Conservation (phyloP, 108 stramenopile genomes). For the Cyclotella cryptica region DNA sequence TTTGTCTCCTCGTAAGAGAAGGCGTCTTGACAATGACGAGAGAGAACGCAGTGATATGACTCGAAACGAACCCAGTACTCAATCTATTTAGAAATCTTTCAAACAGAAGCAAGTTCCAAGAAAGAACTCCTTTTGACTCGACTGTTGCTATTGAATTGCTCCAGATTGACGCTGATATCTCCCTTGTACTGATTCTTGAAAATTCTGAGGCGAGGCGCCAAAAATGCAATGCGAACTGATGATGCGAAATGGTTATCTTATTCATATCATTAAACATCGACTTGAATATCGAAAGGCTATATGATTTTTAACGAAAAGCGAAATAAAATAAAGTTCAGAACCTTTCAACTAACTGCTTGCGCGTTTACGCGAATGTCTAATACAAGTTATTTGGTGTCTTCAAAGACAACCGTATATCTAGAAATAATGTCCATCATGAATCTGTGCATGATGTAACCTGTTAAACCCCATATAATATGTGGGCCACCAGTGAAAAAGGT, state of each 20-base stretch:
- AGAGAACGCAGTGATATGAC: not conserved
- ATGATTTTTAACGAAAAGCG: not conserved
- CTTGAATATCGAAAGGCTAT: too few relatives aligned
- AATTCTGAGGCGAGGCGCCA: too few relatives aligned
- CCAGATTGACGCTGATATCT: too few relatives aligned
- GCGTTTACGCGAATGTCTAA: not conserved
- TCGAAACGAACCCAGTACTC: not conserved
- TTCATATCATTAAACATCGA: too few relatives aligned
- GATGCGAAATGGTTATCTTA: too few relatives aligned
- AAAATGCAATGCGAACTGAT: too few relatives aligned
- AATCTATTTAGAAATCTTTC: too few relatives aligned
- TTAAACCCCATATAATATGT: slow-evolving; percentile 92
- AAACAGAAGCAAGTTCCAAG: too few relatives aligned
- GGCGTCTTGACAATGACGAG: not conserved
- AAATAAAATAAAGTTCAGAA: not conserved
- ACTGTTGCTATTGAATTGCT: too few relatives aligned
- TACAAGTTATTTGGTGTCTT: not conserved
- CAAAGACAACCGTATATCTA: slow-evolving; percentile 54
- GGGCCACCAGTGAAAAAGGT: slow-evolving; percentile 91
- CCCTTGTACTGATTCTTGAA: too few relatives aligned
- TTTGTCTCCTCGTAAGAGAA: slow-evolving; percentile 9
- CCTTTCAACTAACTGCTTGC: not conserved
- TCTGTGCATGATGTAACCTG: slow-evolving; percentile 87
- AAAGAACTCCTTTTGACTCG: too few relatives aligned
- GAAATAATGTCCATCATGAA: slow-evolving; percentile 87